Evolutionary conservation across 2,329 filamentous ascomycete genomes (phyloP).

Genomic region (Echinosphaeria canescens): DNA sequence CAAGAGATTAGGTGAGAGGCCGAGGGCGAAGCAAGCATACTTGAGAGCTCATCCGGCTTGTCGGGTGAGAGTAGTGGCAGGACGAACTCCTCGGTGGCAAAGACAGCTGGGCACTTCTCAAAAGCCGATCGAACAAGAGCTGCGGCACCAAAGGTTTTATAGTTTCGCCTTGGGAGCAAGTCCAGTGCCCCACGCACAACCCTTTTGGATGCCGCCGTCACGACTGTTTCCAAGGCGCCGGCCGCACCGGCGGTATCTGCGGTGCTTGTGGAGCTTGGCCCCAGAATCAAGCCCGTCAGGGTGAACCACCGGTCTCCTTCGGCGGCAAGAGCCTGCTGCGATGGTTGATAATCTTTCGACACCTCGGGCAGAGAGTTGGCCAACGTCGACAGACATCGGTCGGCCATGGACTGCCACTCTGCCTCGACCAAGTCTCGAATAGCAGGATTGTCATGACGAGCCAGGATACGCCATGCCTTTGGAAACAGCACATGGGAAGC

Average conservation of each 20-base stretch:
- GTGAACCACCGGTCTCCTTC: slow-evolving; percentile 48
- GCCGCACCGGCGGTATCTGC: slow-evolving; percentile 4
- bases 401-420: slow-evolving; percentile 41
- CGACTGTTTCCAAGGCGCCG: slow-evolving; percentile 3
- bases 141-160: slow-evolving; percentile 34
- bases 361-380: slow-evolving; percentile 62
- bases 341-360: slow-evolving; percentile 52
- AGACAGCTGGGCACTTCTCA: slow-evolving; percentile 18
- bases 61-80: slow-evolving; percentile 23
- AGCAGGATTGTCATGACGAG: slow-evolving; percentile 16
- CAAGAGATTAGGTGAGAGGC: slow-evolving; percentile 42
- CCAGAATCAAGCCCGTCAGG: slow-evolving; percentile 24
- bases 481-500: slow-evolving; percentile 16
- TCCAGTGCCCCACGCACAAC: slow-evolving; percentile 14
- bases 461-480: slow-evolving; percentile 22
- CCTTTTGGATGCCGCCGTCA: slow-evolving; percentile 10
- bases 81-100: slow-evolving; percentile 14
- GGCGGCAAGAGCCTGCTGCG: slow-evolving; percentile 45
- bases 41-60: slow-evolving; percentile 28
- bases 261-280: too few species aligned
- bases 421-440: slow-evolving; percentile 24
- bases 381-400: slow-evolving; percentile 41
- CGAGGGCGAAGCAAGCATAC: slow-evolving; percentile 46
- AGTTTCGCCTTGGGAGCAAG: slow-evolving; percentile 24
- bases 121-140: slow-evolving; percentile 18